Conservation (phyloP, 352 stramenopile species). For the Thraustochytrium sp. region DNA sequence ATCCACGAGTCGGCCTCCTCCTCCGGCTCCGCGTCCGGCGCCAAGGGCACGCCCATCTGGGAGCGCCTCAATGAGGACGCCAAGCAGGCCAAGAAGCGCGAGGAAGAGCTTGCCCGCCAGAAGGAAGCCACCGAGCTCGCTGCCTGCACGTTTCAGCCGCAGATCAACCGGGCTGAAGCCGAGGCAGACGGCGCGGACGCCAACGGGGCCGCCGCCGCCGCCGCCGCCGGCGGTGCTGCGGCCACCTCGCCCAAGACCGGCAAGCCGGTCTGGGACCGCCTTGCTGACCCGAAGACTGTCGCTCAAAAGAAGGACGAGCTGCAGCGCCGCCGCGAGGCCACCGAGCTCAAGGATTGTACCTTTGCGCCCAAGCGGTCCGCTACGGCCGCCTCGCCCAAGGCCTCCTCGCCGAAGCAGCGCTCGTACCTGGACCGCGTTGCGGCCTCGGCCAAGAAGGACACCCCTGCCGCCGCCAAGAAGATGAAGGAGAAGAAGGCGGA, state of each 20-base stretch:
- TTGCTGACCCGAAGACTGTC: neutral
- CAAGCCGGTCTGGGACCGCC: constrained; percentile 38
- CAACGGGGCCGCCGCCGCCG: neutral
- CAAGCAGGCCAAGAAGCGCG: neutral
- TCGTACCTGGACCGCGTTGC: constrained; percentile 2
- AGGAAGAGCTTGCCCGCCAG: neutral
- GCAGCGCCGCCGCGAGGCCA: neutral
- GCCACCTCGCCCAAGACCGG: neutral
- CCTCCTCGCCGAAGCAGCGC: too few relatives aligned
- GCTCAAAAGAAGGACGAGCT: neutral
- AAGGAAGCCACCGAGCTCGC: neutral
- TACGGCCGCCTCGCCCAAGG: neutral
- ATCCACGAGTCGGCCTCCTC: neutral
- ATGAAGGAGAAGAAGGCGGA: neutral
- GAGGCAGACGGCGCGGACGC: neutral
- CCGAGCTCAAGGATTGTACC: neutral
- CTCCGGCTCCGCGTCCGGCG: neutral
- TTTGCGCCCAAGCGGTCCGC: neutral
- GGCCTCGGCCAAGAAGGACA: neutral
- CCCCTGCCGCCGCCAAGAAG: neutral
- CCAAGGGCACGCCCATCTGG: neutral
- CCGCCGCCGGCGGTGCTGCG: neutral
- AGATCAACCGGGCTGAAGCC: neutral
- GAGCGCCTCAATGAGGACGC: constrained; percentile 11
- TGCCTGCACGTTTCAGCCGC: constrained; percentile 15